phyloP scores from a whole-genome alignment of 1,284 basidiomycete genomes.

The Fistulina hepatica region DNA sequence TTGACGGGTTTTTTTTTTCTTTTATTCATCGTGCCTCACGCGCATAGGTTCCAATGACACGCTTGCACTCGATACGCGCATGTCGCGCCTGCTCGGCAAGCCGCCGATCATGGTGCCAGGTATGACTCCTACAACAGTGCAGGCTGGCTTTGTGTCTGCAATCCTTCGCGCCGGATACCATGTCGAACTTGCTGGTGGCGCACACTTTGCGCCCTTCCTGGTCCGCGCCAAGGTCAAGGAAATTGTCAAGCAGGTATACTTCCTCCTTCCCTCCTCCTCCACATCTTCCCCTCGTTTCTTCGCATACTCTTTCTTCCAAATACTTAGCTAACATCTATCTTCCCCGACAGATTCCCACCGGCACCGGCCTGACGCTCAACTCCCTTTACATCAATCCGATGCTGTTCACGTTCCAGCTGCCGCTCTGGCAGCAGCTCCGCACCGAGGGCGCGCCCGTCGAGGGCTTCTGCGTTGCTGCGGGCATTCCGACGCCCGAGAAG shows the following conservation, averaged over 20 bases:
- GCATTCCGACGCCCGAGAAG: constrained; percentile 88
- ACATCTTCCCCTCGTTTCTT: too few species aligned
- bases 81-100: constrained; percentile 91
- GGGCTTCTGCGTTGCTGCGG: constrained; percentile 97
- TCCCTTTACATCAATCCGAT: constrained; percentile 97
- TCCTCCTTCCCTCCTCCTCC: too few species aligned
- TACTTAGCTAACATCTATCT: too few species aligned
- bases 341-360: too few species aligned
- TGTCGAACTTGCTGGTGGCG: constrained; percentile 94
- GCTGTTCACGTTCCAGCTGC: constrained; percentile 95
- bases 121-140: constrained; percentile 94
- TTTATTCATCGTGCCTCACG: constrained; percentile 10
- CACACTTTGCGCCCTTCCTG: constrained; percentile 86
- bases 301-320: too few species aligned
- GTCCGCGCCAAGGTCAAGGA: constrained; percentile 85
- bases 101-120: constrained; percentile 98
- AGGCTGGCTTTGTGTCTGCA: constrained; percentile 86
- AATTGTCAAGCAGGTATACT: constrained; percentile 73
- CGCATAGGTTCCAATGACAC: constrained; percentile 72
- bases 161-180: constrained; percentile 92
- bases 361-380: constrained; percentile 90
- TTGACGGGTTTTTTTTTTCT: constrained; percentile 3
- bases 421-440: constrained; percentile 96
- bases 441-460: constrained; percentile 92
- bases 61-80: constrained; percentile 89